These are phyloP conservation scores for Clitopilus hobsonii DNA, from an alignment of 768 basidiomycete species.

Conservation along the genomic window DNA sequence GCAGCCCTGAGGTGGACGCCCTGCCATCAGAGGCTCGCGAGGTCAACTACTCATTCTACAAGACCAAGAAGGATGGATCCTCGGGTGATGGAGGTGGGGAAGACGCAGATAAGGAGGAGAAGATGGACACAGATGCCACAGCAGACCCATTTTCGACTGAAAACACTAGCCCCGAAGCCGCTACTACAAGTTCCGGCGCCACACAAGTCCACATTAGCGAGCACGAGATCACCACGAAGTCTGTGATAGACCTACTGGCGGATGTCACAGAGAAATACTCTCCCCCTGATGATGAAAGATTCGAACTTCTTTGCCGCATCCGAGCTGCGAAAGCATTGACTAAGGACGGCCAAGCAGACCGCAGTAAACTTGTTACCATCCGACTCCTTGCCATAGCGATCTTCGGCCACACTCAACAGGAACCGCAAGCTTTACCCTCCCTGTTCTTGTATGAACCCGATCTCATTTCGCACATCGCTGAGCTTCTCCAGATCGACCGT, in stretches of 20 bases:
- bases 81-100: background rate
- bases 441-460: conserved; percentile 96
- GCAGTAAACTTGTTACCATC: conserved; percentile 76
- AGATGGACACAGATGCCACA: conserved; percentile 37
- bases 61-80: conserved; percentile 24
- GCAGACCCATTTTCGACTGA: conserved; percentile 32
- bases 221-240: conserved; percentile 52
- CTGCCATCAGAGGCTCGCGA: conserved; percentile 73
- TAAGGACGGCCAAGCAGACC: conserved; percentile 50
- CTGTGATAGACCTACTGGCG: conserved; percentile 72
- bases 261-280: conserved; percentile 63
- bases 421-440: conserved; percentile 71
- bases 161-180: conserved; percentile 25
- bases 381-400: conserved; percentile 87
- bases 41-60: conserved; percentile 80
- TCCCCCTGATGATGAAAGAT: conserved; percentile 79
- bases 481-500: conserved; percentile 79
- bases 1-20: conserved; percentile 46
- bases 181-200: conserved; percentile 39
- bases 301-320: conserved; percentile 84
- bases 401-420: conserved; percentile 82
- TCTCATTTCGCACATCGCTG: conserved; percentile 82
- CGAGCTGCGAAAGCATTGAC: conserved; percentile 71
- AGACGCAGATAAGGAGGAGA: conserved; percentile 31
- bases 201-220: conserved; percentile 60